Percentiles rank a stretch among this genome's conserved stretches.
phyloP scores from a whole-genome alignment of 2,329 filamentous ascomycete genomes.

The Cercospora janseana region DNA sequence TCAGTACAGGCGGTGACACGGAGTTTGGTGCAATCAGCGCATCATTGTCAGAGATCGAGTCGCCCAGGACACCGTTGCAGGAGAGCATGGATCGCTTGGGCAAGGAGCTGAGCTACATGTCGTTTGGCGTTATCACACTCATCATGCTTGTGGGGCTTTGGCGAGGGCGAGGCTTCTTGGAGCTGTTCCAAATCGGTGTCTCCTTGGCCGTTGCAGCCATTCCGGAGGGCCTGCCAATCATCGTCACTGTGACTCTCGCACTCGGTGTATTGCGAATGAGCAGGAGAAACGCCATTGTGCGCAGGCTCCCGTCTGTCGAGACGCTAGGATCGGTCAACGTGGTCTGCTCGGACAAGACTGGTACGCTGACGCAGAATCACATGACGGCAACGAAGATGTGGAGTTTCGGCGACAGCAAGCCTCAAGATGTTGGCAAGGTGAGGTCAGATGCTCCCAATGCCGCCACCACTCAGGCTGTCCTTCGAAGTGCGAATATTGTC shows the following conservation, averaged over 20 bases:
- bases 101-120: constrained; percentile 93
- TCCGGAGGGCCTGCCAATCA: constrained; percentile 93
- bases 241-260: constrained; percentile 94
- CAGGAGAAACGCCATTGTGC: constrained; percentile 88
- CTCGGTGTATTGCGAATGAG: constrained; percentile 96
- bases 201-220: constrained; percentile 95
- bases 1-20: constrained; percentile 87
- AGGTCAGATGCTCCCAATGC: constrained; percentile 59
- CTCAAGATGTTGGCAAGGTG: constrained; percentile 56
- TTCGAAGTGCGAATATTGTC: constrained; percentile 92
- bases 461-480: constrained; percentile 71
- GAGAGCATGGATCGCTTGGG: constrained; percentile 97
- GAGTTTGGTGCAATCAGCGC: constrained; percentile 96
- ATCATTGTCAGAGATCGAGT: constrained; percentile 91
- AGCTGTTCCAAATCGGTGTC: constrained; percentile 97
- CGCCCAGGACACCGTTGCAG: constrained; percentile 88
- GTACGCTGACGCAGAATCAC: constrained; percentile 93
- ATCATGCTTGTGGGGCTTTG: constrained; percentile 89
- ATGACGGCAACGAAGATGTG: constrained; percentile 98
- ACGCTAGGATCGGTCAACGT: constrained; percentile 98
- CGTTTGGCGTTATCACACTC: constrained; percentile 87
- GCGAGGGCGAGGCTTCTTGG: constrained; percentile 82
- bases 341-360: constrained; percentile 98
- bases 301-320: constrained; percentile 93
- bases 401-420: constrained; percentile 70